Percentiles rank a stretch among this genome's conserved stretches.
Conservation (phyloP, 1,284 basidiomycete species). For the Cutaneotrichosporon sp. region DNA sequence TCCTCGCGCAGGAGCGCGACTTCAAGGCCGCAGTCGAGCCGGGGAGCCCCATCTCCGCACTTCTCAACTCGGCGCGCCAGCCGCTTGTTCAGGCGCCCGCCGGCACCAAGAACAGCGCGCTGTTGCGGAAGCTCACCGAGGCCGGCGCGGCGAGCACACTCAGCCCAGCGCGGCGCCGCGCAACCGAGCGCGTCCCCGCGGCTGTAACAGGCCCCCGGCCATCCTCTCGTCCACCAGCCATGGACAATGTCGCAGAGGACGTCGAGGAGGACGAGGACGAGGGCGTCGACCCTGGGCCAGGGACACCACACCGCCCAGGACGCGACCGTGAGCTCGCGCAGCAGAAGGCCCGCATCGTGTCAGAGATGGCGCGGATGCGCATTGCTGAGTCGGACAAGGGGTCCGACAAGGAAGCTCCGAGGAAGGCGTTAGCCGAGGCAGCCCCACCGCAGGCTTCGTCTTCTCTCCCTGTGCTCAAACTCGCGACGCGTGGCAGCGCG, state of each 20-base stretch:
- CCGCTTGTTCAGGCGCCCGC: conserved; percentile 72
- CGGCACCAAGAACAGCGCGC: conserved; percentile 59
- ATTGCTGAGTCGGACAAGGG: conserved; percentile 14
- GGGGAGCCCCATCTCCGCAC: conserved; percentile 87
- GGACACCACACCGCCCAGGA: conserved; percentile 18
- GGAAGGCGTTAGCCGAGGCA: conserved; percentile 13
- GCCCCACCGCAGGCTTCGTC: background rate
- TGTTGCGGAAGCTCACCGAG: conserved; percentile 60
- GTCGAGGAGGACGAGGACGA: conserved; percentile 54
- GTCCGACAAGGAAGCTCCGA: conserved; percentile 10
- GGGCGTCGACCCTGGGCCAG: conserved; percentile 24
- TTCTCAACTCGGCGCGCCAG: conserved; percentile 81
- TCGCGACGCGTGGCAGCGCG: conserved; percentile 2
- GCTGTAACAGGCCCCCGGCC: conserved; percentile 20
- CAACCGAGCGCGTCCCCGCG: conserved; percentile 9
- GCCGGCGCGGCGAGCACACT: conserved; percentile 48
- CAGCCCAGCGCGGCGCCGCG: conserved; percentile 49
- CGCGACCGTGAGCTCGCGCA: conserved; percentile 61
- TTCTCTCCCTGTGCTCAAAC: conserved; percentile 2
- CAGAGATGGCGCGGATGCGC: conserved; percentile 68
- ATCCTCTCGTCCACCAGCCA: conserved; percentile 59
- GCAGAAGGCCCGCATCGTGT: conserved; percentile 85
- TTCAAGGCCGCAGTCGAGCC: conserved; percentile 95
- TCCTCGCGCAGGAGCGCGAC: conserved; percentile 88
- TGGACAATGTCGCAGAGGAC: conserved; percentile 53